Conservation (phyloP, 495 filamentous ascomycete genomes). For the Lasiosphaeris hirsuta region DNA sequence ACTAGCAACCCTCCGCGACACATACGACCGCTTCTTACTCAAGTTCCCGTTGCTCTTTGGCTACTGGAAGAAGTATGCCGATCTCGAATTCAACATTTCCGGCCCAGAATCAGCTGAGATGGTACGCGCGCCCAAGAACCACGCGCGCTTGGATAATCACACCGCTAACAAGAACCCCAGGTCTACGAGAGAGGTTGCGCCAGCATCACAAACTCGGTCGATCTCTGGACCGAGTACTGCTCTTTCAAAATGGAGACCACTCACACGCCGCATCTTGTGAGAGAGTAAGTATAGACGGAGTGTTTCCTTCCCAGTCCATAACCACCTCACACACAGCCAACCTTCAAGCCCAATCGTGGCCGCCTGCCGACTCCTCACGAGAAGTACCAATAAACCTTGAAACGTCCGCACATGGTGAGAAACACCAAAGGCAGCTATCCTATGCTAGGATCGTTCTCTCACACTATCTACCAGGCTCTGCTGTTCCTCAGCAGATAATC, state of each 20-base stretch:
- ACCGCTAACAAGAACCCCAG: slow-evolving; percentile 43
- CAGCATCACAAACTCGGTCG: slow-evolving; percentile 87
- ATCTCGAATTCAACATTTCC: slow-evolving; percentile 92
- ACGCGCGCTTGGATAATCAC: not conserved
- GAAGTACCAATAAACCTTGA: slow-evolving; percentile 18
- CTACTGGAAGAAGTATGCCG: slow-evolving; percentile 96
- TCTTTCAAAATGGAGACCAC: slow-evolving; percentile 95
- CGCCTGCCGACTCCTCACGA: slow-evolving; percentile 26
- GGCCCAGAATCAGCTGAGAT: slow-evolving; percentile 97
- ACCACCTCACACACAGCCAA: slow-evolving; percentile 44
- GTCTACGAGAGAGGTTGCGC: slow-evolving; percentile 95
- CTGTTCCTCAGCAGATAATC: slow-evolving; percentile 40
- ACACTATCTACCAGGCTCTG: slow-evolving; percentile 57
- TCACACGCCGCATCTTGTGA: slow-evolving; percentile 88
- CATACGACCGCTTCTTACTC: slow-evolving; percentile 88
- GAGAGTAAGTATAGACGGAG: slow-evolving; percentile 91
- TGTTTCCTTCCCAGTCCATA: slow-evolving; percentile 66
- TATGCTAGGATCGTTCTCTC: slow-evolving; percentile 52
- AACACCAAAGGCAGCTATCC: slow-evolving; percentile 47
- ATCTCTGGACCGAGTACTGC: slow-evolving; percentile 97
- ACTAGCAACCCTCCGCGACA: slow-evolving; percentile 75
- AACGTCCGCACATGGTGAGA: slow-evolving; percentile 49
- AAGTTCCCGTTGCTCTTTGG: slow-evolving; percentile 96
- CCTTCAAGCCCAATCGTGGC: slow-evolving; percentile 26
- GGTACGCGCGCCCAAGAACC: slow-evolving; percentile 51